Percentiles rank a stretch among this genome's conserved stretches.
Conservation (phyloP, 2,329 filamentous ascomycete genomes). For the Helotiales sp. region DNA sequence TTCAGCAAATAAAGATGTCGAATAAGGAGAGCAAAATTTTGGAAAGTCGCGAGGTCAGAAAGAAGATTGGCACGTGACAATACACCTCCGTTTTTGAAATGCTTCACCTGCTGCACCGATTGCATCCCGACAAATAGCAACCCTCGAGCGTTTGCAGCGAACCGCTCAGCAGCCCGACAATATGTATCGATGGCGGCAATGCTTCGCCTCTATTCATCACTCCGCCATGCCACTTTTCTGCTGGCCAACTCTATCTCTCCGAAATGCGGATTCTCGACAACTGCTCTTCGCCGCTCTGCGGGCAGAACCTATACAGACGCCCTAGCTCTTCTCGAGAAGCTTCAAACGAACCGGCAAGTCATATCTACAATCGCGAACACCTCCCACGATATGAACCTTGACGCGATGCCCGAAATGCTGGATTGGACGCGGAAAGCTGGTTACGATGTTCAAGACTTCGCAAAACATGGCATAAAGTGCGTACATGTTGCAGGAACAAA, state of each 20-base stretch:
- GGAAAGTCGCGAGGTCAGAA: too few species aligned
- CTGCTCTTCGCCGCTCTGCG: background rate
- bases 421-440: constrained; percentile 33
- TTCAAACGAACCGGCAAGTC: constrained; percentile 32
- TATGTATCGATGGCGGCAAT: constrained; percentile 14
- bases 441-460: constrained; percentile 25
- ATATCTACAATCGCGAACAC: constrained; percentile 21
- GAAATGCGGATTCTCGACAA: constrained; percentile 4
- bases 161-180: background rate
- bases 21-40: too few species aligned
- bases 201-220: background rate
- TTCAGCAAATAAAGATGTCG: too few species aligned
- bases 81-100: too few species aligned
- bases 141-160: background rate
- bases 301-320: constrained; percentile 25
- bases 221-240: constrained; percentile 7
- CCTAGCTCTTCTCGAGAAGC: constrained; percentile 23
- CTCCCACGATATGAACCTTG: constrained; percentile 22
- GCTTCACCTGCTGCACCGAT: too few species aligned
- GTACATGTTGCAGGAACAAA: constrained; percentile 94
- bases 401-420: constrained; percentile 37
- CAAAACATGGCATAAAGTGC: constrained; percentile 33
- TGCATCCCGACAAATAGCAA: background rate
- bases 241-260: background rate
- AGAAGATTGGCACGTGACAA: too few species aligned